These are phyloP conservation scores for Lepidium aucheri DNA, from an alignment of 345 rosid species.

Conservation along the genomic window DNA sequence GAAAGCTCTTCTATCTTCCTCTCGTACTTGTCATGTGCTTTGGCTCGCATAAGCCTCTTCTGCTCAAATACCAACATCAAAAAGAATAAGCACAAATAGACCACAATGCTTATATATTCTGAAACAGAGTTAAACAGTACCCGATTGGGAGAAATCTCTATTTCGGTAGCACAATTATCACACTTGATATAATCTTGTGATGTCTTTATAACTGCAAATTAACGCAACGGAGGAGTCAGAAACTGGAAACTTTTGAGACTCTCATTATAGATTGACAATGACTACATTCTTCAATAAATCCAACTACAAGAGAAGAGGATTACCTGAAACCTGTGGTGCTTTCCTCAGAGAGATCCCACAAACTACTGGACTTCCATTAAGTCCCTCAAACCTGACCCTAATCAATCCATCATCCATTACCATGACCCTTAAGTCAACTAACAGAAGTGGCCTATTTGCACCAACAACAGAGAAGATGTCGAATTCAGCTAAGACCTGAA, in stretches of 20 bases:
- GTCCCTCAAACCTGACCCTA: slow-evolving; percentile 59
- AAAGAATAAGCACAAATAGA: background rate
- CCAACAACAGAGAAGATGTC: slow-evolving; percentile 83
- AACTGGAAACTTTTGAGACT: background rate
- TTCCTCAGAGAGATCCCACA: slow-evolving; percentile 80
- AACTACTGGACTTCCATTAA: slow-evolving; percentile 68
- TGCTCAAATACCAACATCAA: slow-evolving; percentile 28
- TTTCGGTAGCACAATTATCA: slow-evolving; percentile 54
- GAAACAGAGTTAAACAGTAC: slow-evolving; percentile 30
- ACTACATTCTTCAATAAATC: background rate
- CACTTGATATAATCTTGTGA: slow-evolving; percentile 63
- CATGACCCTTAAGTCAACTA: slow-evolving; percentile 56
- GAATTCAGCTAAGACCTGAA: slow-evolving; percentile 73
- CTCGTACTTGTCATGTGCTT: slow-evolving; percentile 74
- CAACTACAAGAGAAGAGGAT: background rate
- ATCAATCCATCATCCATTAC: slow-evolving; percentile 63
- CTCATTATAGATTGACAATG: background rate
- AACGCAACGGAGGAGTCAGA: slow-evolving; percentile 1
- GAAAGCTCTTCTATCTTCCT: slow-evolving; percentile 75
- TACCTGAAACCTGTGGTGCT: slow-evolving; percentile 55
- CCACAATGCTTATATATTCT: background rate
- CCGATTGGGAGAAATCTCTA: slow-evolving; percentile 67
- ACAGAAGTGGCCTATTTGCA: slow-evolving; percentile 68
- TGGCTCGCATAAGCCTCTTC: slow-evolving; percentile 70
- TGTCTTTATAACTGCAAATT: slow-evolving; percentile 38